Evolutionary conservation across 768 basidiomycete species (phyloP), one percentile per base, ranked within the genome.

Genomic region (Crepidotus variabilis): DNA sequence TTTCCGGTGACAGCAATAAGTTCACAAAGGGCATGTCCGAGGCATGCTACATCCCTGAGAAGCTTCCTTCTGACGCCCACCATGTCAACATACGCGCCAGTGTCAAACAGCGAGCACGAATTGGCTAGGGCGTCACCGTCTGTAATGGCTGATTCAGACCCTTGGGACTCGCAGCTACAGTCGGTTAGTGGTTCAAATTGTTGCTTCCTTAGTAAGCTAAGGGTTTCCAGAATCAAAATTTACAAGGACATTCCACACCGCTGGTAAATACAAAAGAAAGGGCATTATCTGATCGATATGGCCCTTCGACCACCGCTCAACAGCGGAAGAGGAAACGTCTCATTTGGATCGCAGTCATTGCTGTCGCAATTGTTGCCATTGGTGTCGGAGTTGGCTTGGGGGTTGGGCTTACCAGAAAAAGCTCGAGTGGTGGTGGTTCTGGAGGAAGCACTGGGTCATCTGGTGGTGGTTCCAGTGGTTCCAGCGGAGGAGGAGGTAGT

Each of bases 331-430:
- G 43, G 32, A 64, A 63, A 35, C 60, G 61, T 47, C 22, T 70
- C 14, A 55, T 71, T 43, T 65, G 61, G 32, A 47, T 73, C 10
- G 58, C 65, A 47, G 32, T 58, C 23, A 66, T 75, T 23, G 59
- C 74, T 36, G 60, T 72, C 23, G 74, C 74, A 16, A 65, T 83
- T 52, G 62, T 80, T 22, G 63, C 80, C 28, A 71, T 81, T 48
- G 67, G 78, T 11, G 62, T 84, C 6, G 81, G 76, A 0, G 70
- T 78, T 52, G 71, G 64, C 2, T 34, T 71, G 22, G 57, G 66
- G 2, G 59, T 73, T 9, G 62, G 57, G 20, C 54, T 67, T 16
- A 61, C 59, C 45, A 70, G 68, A 39, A 66, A 64, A 45, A 54
- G 55, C 9, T 49, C 68, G 35, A 47, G 57, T 33, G 57, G 65